Percentiles rank a stretch among this genome's conserved stretches.
phyloP scores from a whole-genome alignment of 139 green algal genomes.

The Chlamydomonas incerta region DNA sequence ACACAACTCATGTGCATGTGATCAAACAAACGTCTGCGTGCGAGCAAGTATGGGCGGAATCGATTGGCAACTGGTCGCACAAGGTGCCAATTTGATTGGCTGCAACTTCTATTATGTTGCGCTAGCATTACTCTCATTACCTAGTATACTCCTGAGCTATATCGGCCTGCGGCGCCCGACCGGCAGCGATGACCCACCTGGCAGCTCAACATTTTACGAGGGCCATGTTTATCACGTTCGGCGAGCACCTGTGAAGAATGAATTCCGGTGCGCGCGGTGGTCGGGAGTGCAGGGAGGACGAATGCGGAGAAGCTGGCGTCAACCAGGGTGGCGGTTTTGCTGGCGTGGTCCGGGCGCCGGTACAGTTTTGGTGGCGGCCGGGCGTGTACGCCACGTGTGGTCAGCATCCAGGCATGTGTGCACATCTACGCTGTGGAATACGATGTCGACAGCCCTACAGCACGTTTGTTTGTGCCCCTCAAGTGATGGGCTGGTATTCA shows the following conservation, averaged over 20 bases:
- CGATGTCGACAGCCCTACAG: no score
- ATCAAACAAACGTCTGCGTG: no score
- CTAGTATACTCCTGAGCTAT: background rate
- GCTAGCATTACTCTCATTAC: background rate
- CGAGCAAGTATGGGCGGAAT: background rate
- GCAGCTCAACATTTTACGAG: conserved; percentile 24
- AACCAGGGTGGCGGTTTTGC: background rate
- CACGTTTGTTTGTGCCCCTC: no score
- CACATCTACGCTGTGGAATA: no score
- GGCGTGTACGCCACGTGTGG: no score
- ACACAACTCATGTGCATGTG: no score
- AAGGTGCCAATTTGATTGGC: conserved; percentile 17
- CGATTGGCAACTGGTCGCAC: conserved; percentile 28
- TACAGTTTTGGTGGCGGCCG: no score
- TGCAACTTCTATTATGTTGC: conserved; percentile 1
- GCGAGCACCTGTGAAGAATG: background rate
- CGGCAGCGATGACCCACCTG: background rate
- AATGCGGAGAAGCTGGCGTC: background rate
- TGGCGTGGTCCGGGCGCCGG: no score
- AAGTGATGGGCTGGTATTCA: no score
- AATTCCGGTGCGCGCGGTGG: conserved; percentile 8
- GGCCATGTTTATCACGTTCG: background rate
- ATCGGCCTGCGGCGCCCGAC: background rate
- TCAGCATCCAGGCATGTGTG: no score
- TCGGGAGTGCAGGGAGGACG: background rate